A percentile compares a stretch with the other conserved stretches of the same genome.
Conservation (phyloP, 2,329 filamentous ascomycete genomes). For the Phoma herbarum region DNA sequence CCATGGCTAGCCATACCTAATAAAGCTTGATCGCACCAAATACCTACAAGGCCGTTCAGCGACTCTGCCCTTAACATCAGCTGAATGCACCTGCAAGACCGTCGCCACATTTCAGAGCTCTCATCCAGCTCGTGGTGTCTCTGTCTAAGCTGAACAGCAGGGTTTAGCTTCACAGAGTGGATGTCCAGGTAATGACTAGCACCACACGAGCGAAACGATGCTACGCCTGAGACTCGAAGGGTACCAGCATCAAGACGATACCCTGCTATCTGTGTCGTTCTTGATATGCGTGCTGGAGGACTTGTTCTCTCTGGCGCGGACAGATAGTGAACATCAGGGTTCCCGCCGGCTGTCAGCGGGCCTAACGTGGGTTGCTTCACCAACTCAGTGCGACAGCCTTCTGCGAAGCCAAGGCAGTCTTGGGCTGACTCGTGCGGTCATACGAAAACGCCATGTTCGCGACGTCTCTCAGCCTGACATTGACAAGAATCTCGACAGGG, state of each 20-base stretch:
- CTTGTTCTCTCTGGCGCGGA: neutral
- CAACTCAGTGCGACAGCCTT: neutral
- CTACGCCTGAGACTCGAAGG: neutral
- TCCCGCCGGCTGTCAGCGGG: constrained; percentile 1
- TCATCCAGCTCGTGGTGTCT: neutral
- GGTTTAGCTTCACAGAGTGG: neutral
- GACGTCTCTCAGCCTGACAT: neutral
- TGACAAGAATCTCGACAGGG: neutral
- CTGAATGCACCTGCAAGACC: neutral
- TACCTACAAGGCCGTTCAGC: neutral
- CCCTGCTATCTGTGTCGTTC: neutral
- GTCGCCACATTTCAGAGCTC: constrained; percentile 1
- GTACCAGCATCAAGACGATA: neutral
- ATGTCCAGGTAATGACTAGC: neutral
- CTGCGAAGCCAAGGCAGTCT: constrained; percentile 8
- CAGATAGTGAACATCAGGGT: neutral
- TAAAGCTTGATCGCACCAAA: neutral
- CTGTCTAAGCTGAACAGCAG: neutral
- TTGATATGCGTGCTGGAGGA: neutral
- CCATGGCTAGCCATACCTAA: neutral
- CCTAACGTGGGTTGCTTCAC: constrained; percentile 4
- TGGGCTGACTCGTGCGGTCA: neutral
- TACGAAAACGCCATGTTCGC: neutral
- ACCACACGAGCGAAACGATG: neutral
- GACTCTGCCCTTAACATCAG: neutral